Evolutionary conservation across 2,329 filamentous ascomycete species (phyloP).

Genomic region (Pestalotiopsis sp.): DNA sequence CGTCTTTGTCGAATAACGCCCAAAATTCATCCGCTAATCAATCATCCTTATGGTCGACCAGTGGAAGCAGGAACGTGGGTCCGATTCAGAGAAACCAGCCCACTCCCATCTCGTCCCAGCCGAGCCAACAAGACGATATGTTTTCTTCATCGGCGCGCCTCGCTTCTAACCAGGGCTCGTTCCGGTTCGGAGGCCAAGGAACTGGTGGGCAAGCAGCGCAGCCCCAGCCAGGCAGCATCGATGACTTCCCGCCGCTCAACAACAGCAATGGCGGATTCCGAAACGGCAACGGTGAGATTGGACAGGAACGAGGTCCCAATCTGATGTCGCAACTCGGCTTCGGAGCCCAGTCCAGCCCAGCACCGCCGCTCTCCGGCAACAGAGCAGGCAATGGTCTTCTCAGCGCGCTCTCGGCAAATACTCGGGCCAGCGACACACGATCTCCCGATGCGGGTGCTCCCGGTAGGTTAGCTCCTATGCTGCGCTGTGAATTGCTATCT

Average conservation of each 20-base stretch:
- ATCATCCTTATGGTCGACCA: constrained; percentile 57
- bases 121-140: constrained; percentile 50
- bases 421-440: constrained; percentile 50
- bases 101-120: constrained; percentile 53
- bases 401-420: constrained; percentile 65
- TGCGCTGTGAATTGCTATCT: constrained; percentile 21
- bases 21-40: constrained; percentile 52
- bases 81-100: constrained; percentile 54
- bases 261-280: constrained; percentile 34
- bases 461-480: constrained; percentile 29
- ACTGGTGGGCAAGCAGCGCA: constrained; percentile 46
- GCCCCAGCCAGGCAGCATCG: constrained; percentile 49
- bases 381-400: constrained; percentile 62
- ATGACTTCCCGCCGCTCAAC: constrained; percentile 66
- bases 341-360: constrained; percentile 45
- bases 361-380: constrained; percentile 42
- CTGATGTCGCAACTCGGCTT: constrained; percentile 59
- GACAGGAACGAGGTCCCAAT: constrained; percentile 54
- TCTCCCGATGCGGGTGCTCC: constrained; percentile 47
- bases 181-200: constrained; percentile 56
- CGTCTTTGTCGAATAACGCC: constrained; percentile 64
- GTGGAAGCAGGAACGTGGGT: constrained; percentile 50
- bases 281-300: constrained; percentile 59
- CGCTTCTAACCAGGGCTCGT: constrained; percentile 46
- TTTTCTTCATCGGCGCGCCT: constrained; percentile 41